Base-by-base conservation (phyloP, 2,329 filamentous ascomycete genomes). In the Fusarium mundagurra region DNA sequence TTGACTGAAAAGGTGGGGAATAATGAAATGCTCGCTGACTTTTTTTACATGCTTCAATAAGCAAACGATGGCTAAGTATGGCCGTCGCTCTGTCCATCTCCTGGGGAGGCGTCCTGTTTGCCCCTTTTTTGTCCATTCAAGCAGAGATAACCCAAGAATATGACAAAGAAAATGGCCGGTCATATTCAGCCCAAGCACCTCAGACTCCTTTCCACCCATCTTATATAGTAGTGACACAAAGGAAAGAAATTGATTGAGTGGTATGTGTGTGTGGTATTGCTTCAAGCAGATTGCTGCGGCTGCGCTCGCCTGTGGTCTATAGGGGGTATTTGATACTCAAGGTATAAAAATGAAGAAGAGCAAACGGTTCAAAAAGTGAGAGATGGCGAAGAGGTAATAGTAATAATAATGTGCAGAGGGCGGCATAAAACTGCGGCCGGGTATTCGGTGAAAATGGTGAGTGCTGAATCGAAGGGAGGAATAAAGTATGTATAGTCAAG, bases 321-420 rank as follows among this genome's bases (percentile, higher is more conserved):
- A 79, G 69, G 76, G 79, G 81, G 81, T 83, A 82, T 83, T 82
- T 79, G 76, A 79, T 81, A 80, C 77, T 78, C 76, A 62, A 74
- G 66, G 73, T 74, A 78, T 77, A 69, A 67, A 74, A 74, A 78
- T 73, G 61, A 78, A 74, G 54, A 76, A 76, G 64, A 76, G 67
- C 67, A 74, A 71, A 76, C 62, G 27, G 33, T 67, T 62, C 58
- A 53, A 57, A 69, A 71, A 74, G 60, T 43, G 72, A 75, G 61
- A 55, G 67, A 72, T 60, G 65, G 73, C 48, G 58, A 79, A 73
- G 63, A 71, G 55, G 62, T 73, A 62, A 68, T 67, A 65, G 57
- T 69, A 75, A 22, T 67, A 64, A 68, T 73, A 67, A 75, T 73
- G 70, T 73, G 70, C 71, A 78, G 67, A 70, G 64, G 44, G 71